A percentile compares a stretch with the other conserved stretches of the same genome.
Conservation (phyloP, 2,329 filamentous ascomycete genomes). For the Alternaria angustiovoidea region DNA sequence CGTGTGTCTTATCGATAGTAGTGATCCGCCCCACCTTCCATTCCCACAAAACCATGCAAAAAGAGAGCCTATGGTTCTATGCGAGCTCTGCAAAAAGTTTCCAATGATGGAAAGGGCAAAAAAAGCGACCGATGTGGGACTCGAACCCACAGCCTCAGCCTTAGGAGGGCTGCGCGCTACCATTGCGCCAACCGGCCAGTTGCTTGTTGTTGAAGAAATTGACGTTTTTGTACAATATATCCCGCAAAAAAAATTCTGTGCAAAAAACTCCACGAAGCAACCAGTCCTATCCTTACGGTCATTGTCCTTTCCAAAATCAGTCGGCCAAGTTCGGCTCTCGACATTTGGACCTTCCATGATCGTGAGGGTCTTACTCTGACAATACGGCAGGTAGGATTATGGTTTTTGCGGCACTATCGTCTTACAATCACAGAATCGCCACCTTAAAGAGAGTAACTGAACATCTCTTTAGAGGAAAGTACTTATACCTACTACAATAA, state of each 20-base stretch:
- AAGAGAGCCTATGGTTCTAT: neutral
- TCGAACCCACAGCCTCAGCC: slow-evolving; percentile 43
- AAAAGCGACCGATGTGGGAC: slow-evolving; percentile 47
- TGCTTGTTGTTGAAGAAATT: neutral
- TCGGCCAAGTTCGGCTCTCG: neutral
- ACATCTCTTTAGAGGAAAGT: no score
- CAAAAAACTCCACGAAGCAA: neutral
- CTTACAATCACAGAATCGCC: no score
- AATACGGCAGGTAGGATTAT: neutral
- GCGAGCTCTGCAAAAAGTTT: neutral
- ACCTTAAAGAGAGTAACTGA: no score
- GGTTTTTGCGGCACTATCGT: neutral
- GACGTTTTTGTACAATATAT: accelerated
- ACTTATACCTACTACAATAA: no score
- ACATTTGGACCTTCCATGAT: neutral
- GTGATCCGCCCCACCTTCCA: neutral
- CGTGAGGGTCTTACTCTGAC: no score
- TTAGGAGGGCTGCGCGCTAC: slow-evolving; percentile 53
- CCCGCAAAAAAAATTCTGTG: no score
- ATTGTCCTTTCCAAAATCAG: neutral
- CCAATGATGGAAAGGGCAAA: neutral
- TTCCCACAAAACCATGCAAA: neutral
- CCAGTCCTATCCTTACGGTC: no score
- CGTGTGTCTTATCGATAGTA: neutral
- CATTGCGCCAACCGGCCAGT: slow-evolving; percentile 50